Base-by-base conservation (phyloP, 768 basidiomycete species). In the Sporobolomyces phaffii region DNA sequence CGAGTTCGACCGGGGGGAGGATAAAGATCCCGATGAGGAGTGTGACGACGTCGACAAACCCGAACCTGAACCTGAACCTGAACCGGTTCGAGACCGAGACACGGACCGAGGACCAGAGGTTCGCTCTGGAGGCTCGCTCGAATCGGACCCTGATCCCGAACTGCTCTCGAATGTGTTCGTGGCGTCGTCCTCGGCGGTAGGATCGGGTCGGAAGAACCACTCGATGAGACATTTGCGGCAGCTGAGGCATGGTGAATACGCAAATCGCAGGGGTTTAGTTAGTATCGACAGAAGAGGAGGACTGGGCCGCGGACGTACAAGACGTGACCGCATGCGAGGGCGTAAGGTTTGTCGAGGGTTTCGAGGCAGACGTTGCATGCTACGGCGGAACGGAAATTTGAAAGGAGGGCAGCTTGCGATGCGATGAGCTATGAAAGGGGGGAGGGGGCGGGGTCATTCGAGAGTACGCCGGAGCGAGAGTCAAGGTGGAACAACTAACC, bases 291-390 rank as follows among this genome's bases (percentile, higher is more conserved):
- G 29, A 8, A 44, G 15, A 29, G 20, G 28, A 0, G 22, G 20
- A 10, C 0, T 45, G 31, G 8, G 41, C 40, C 6, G 34, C 28
- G 43, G 2, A 59, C 65, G 24, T 20, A 72, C 65, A 65, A 68
- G 49, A 72, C 64, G 51, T 72, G 70, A 4, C 70, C 70, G 58
- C 70, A 72, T 1, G 49, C 60, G 18, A 72, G 64, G n/a, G 70
- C 50, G 51, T 62, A 60, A 0, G 70, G 70, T 26, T 50, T 58
- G 34, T 68, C 66, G 60, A 72, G 67, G 15, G 57, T 43, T 36
- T 72, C 70, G 45, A 68, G 63, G 45, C 70, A 72, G 57, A 72
- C 61, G 20, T 22, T 54, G 60, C 70, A 72, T 18, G 60, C 52
- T 6, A 68, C 41, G 26, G 63, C 33, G n/a, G 51, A 29, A 33